Base-by-base conservation (phyloP, 805 yeast species). In the Yamadazyma laniorum region DNA sequence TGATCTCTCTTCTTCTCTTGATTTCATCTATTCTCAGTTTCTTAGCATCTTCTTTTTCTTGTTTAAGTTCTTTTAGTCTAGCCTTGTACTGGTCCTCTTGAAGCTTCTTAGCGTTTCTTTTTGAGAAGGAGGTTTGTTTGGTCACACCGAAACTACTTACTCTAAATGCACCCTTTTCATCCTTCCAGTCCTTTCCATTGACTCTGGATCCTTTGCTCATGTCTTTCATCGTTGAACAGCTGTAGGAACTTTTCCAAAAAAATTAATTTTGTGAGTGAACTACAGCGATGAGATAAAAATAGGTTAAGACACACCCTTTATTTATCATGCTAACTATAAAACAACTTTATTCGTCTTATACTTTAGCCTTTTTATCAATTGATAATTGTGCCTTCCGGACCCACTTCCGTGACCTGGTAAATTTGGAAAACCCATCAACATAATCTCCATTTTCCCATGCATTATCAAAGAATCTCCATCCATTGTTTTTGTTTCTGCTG, bases 181-280 rank as follows among this genome's bases (percentile, higher is more conserved):
- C 72, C 51, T 85, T 85, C 90, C 90, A 85, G 29, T 73, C 67
- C 55, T 85, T 84, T 26, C 88, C 88, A 55, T 74, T 75, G n/a
- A 75, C 76, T 40, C 77, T 58, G 9, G 63, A 30, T 4, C 83
- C 83, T 49, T 68, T 75, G 2, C 34, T 22, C 22, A 17, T 23
- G 17, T 29, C 39, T 18, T 29, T 35, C 18, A 28, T 31, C 21
- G 28, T 12, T 32, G 29, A 29, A 9, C 11, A 25, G 18, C 18
- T 23, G 22, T 9, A 21, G 9, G 9, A 9, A 7, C 23, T 21
- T 26, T 26, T 8, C 29, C 15, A 28, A 17, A 21, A 34, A 34
- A 32, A 19, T 18, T 14, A n/a, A 21, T 28, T 34, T 34, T 25
- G 37, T 31, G 37, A n/a, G n/a, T n/a, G 29, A 21, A 21, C 9